Evolutionary conservation across 805 yeast species (phyloP).

Genomic region (Ogataea nonfermentans): DNA sequence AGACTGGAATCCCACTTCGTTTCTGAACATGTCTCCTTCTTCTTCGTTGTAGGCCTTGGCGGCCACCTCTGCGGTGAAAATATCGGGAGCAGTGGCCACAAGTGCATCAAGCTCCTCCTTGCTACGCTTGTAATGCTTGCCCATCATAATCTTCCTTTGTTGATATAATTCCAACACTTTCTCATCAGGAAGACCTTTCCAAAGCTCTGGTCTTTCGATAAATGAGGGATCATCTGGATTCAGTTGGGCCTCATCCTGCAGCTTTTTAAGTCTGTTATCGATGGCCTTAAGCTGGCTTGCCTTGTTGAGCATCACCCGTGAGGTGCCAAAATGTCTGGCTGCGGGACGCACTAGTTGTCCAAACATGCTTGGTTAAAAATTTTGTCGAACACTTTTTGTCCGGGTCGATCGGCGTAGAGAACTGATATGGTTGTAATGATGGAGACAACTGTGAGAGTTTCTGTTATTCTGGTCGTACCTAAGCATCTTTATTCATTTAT

Average conservation of each 20-base stretch:
- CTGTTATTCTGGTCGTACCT: too few relatives aligned
- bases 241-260: conserved; percentile 15
- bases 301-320: conserved; percentile 5
- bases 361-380: conserved; percentile 10
- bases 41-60: conserved; percentile 39
- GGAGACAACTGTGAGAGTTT: too few relatives aligned
- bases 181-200: conserved; percentile 69
- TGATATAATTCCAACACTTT: conserved; percentile 59
- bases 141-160: conserved; percentile 51
- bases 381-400: conserved; percentile 10
- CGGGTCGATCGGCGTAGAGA: conserved; percentile 10
- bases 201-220: conserved; percentile 61
- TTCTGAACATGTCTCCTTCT: conserved; percentile 43
- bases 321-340: conserved; percentile 11
- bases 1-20: conserved; percentile 40
- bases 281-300: conserved; percentile 11
- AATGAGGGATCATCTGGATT: conserved; percentile 31
- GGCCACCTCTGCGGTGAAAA: conserved; percentile 28
- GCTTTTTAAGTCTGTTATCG: conserved; percentile 14
- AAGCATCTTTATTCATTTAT: too few relatives aligned
- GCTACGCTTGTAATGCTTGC: conserved; percentile 47
- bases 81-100: conserved; percentile 40
- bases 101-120: conserved; percentile 57
- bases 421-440: not conserved
- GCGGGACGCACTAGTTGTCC: conserved; percentile 11